Evolutionary conservation across 1,284 basidiomycete species (phyloP).

Genomic region (Sanghuangporus weigelae): DNA sequence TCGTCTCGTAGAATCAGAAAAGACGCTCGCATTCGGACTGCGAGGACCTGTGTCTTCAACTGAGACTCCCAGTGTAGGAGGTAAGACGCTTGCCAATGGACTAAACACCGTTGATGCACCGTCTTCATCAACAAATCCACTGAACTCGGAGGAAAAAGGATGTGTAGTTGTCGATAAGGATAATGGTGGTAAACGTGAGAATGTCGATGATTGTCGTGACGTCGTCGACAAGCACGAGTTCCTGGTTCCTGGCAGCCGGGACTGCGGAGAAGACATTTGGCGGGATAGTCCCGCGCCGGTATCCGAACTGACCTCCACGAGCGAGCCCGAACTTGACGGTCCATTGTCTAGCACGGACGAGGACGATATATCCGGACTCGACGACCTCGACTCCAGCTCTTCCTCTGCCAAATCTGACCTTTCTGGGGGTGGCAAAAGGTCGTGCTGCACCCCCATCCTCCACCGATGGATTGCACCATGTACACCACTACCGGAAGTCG

Average conservation of each 20-base stretch:
- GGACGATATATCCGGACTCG: slow-evolving; percentile 8
- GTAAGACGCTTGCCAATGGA: not conserved
- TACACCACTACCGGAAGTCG: not conserved
- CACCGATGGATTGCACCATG: slow-evolving; percentile 9
- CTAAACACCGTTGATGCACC: not conserved
- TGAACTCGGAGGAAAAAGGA: not conserved
- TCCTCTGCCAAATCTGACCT: not conserved
- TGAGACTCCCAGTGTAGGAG: not conserved
- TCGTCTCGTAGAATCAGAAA: not conserved
- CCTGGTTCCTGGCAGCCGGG: not conserved
- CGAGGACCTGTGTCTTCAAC: not conserved
- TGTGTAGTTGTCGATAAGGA: not conserved
- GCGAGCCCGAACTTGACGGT: not conserved
- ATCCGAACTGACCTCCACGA: not conserved
- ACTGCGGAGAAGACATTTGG: not conserved
- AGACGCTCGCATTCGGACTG: not conserved
- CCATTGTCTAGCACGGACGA: not conserved
- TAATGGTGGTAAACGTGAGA: not conserved
- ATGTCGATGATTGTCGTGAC: not conserved
- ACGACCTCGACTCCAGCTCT: not conserved
- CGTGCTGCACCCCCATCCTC: slow-evolving; percentile 7
- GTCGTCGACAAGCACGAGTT: not conserved
- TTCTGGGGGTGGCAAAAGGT: slow-evolving; percentile 1
- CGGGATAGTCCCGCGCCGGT: not conserved
- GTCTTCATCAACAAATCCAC: not conserved